A percentile compares a stretch with the other conserved stretches of the same genome.
Conservation (phyloP, 1,139 yeast species). For the Candida glucosophila region DNA sequence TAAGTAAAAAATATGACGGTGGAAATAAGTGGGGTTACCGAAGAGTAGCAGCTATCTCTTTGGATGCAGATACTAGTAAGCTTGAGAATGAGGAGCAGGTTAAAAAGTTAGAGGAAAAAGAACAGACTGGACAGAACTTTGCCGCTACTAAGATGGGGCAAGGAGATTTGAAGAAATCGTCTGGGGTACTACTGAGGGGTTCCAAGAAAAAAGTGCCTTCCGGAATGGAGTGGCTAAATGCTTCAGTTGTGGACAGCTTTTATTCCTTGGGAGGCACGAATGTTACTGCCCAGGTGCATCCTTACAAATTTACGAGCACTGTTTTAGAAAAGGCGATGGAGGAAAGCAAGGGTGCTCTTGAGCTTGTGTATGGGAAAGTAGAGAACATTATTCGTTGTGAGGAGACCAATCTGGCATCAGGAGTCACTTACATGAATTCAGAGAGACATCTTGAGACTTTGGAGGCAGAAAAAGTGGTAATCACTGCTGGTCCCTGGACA, state of each 20-base stretch:
- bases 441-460: conserved; percentile 38
- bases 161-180: conserved; percentile 10
- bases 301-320: conserved; percentile 82
- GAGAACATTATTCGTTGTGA: conserved; percentile 53
- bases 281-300: conserved; percentile 95
- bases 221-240: conserved; percentile 76
- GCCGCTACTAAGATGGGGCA: too few species aligned
- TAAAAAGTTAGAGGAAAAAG: conserved; percentile 9
- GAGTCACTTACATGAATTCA: conserved; percentile 56
- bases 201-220: conserved; percentile 39
- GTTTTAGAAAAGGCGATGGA: conserved; percentile 75
- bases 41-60: conserved; percentile 73
- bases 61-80: conserved; percentile 69
- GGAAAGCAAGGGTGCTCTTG: conserved; percentile 63
- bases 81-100: conserved; percentile 15
- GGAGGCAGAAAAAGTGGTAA: conserved; percentile 66
- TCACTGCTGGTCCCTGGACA: conserved; percentile 96
- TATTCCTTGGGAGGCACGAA: conserved; percentile 77
- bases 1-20: conserved; percentile 73
- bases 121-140: conserved; percentile 4
- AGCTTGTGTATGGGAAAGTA: conserved; percentile 77
- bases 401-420: conserved; percentile 59
- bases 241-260: conserved; percentile 61
- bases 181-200: conserved; percentile 12
- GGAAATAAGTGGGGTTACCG: conserved; percentile 89